Percentiles rank a stretch among this genome's conserved stretches.
Evolutionary conservation across 148 eudicot species (phyloP).

Genomic region (Chenopodium quinoa): DNA sequence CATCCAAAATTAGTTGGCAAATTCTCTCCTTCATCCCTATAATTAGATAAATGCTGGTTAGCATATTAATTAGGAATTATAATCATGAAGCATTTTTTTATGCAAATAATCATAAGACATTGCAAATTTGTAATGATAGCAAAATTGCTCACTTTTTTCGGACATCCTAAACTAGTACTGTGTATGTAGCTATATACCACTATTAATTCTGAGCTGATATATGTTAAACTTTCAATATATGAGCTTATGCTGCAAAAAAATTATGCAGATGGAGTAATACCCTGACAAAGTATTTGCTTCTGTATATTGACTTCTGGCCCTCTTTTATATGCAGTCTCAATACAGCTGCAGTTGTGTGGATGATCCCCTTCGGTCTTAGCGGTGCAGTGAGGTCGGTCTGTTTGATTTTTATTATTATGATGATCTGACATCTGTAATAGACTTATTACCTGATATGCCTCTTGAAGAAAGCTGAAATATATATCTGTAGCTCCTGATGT

Average conservation of each 20-base stretch:
- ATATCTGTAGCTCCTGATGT: background rate
- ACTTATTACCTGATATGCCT: background rate
- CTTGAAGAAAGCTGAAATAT: background rate
- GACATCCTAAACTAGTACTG: background rate
- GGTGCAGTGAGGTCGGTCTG: constrained; percentile 65
- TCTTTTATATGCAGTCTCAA: constrained; percentile 53
- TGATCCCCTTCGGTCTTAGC: constrained; percentile 86
- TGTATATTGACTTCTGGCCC: background rate
- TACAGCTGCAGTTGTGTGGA: constrained; percentile 70
- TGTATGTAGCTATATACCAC: background rate
- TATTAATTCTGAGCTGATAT: background rate
- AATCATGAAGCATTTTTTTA: too few relatives aligned
- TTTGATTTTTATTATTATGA: background rate
- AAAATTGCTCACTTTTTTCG: background rate
- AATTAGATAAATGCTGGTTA: too few relatives aligned
- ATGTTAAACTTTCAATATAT: background rate
- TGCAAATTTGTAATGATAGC: too few relatives aligned
- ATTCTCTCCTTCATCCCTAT: too few relatives aligned
- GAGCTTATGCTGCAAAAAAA: background rate
- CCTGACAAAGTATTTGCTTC: background rate
- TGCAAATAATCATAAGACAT: too few relatives aligned
- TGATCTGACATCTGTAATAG: background rate
- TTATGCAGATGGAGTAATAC: background rate
- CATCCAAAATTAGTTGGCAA: background rate
- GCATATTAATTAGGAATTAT: too few relatives aligned